phyloP scores from a whole-genome alignment of 2,329 filamentous ascomycete genomes.

The Neofusicoccum cordaticola region DNA sequence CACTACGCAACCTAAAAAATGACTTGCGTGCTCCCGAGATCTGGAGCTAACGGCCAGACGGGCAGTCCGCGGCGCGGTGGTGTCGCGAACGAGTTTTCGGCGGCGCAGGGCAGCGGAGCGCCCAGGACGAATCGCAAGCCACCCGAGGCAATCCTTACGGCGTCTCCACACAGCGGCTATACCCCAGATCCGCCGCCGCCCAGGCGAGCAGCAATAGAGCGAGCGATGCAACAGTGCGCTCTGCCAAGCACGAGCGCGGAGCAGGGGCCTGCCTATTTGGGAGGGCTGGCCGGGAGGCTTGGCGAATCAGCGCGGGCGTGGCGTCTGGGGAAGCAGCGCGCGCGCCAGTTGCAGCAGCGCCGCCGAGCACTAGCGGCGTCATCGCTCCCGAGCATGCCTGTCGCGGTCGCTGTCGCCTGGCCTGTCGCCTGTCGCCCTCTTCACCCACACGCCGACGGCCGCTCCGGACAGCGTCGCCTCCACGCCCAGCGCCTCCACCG shows the following conservation, averaged over 20 bases:
- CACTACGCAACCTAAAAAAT: not conserved
- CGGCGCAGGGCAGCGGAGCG: not conserved
- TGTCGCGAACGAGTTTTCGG: not conserved
- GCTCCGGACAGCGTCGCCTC: no score
- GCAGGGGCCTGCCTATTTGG: not conserved
- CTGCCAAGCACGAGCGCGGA: not conserved
- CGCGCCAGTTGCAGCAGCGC: not conserved
- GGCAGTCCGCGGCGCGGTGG: no score
- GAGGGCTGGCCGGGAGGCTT: not conserved
- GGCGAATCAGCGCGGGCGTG: not conserved
- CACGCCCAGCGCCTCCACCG: no score
- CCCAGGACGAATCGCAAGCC: not conserved
- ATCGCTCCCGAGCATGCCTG: not conserved
- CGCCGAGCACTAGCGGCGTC: not conserved
- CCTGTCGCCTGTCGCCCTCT: not conserved
- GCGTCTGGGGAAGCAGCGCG: constrained; percentile 7
- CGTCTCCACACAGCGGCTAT: constrained; percentile 9
- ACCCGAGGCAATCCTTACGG: not conserved
- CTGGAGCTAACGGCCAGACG: not conserved
- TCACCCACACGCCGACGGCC: not conserved
- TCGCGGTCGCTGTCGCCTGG: no score
- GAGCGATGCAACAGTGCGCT: constrained; percentile 2
- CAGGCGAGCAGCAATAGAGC: not conserved
- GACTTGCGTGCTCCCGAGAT: not conserved
- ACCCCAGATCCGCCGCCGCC: constrained; percentile 11